A percentile compares a stretch with the other conserved stretches of the same genome.
Conservation (phyloP, 305 asterid species). For the Salvia sclarea region DNA sequence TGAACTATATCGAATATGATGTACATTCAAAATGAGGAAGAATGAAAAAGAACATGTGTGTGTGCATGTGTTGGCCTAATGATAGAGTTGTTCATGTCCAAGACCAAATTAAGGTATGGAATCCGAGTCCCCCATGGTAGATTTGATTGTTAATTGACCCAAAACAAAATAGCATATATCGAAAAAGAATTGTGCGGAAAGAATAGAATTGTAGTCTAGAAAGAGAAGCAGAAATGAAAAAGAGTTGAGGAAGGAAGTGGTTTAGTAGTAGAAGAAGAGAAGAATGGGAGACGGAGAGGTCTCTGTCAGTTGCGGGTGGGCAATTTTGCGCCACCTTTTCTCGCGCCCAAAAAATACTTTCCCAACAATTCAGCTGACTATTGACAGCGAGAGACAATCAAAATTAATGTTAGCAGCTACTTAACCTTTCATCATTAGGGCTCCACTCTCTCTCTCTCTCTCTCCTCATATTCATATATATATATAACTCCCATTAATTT, state of each 20-base stretch:
- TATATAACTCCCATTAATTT: conserved; percentile 40
- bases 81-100: too few relatives aligned
- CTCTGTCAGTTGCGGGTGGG: conserved; percentile 70
- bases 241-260: neutral
- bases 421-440: conserved; percentile 72
- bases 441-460: conserved; percentile 39
- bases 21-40: too few relatives aligned
- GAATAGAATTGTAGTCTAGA: too few relatives aligned
- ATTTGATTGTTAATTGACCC: too few relatives aligned
- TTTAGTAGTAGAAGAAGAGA: neutral
- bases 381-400: conserved; percentile 45
- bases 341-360: conserved; percentile 49
- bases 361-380: conserved; percentile 65
- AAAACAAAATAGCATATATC: too few relatives aligned
- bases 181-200: too few relatives aligned
- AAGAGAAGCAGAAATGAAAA: neutral
- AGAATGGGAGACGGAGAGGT: conserved; percentile 40
- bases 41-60: too few relatives aligned
- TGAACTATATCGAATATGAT: neutral
- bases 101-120: too few relatives aligned
- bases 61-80: too few relatives aligned
- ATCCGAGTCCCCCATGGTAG: too few relatives aligned
- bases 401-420: conserved; percentile 28
- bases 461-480: neutral
- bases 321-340: conserved; percentile 62